phyloP scores from a whole-genome alignment of 768 basidiomycete species.

The Hygrophorus pudorinus region DNA sequence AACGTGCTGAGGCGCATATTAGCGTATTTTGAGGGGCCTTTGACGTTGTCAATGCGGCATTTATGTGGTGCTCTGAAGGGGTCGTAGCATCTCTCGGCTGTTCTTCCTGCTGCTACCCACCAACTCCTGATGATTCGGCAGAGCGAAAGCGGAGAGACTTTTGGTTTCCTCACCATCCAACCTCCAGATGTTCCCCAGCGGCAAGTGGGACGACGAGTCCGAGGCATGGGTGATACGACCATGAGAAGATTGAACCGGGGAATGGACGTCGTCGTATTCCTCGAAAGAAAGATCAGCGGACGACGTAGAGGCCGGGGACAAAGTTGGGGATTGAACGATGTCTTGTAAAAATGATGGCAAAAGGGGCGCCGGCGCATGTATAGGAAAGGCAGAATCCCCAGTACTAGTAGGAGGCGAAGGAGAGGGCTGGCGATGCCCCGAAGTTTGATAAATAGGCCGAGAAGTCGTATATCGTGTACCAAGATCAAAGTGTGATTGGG shows the following conservation, averaged over 20 bases:
- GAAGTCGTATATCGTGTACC: constrained; percentile 32
- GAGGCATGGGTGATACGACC: constrained; percentile 14
- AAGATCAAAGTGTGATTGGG: constrained; percentile 41
- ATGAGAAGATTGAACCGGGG: constrained; percentile 13
- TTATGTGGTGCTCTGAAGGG: neutral
- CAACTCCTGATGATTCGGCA: constrained; percentile 31
- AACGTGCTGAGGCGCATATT: too few relatives aligned
- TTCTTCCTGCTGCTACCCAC: constrained; percentile 27
- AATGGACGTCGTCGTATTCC: constrained; percentile 35
- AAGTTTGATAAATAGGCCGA: constrained; percentile 66
- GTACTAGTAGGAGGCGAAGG: constrained; percentile 13
- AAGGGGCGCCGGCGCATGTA: constrained; percentile 40
- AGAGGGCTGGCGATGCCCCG: constrained; percentile 33
- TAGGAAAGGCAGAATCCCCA: constrained; percentile 11
- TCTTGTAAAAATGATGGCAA: constrained; percentile 75
- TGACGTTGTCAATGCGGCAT: too few relatives aligned
- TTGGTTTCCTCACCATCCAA: constrained; percentile 64
- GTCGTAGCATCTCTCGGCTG: constrained; percentile 25
- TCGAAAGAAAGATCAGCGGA: constrained; percentile 60
- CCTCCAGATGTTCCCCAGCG: constrained; percentile 56
- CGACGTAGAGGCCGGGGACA: constrained; percentile 55
- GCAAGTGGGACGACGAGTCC: constrained; percentile 10
- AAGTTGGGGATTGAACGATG: constrained; percentile 57
- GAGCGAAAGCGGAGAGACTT: constrained; percentile 37
- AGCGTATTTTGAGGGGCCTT: too few relatives aligned